Base-by-base conservation (phyloP, 2,329 filamentous ascomycete species). In the Cladosporium velox region DNA sequence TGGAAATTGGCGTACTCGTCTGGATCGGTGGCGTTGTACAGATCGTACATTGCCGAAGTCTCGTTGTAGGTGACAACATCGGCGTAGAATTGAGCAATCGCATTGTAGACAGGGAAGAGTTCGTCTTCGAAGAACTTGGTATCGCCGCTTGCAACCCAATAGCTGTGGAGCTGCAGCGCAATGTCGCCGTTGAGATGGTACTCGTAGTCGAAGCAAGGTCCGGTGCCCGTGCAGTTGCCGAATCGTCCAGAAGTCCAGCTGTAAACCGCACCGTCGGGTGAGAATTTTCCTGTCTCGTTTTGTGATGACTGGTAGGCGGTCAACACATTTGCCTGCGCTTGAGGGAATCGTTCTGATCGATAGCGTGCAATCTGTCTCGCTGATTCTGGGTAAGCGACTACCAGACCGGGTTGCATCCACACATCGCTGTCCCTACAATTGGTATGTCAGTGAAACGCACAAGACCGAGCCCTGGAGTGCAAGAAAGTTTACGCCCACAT, bases 161-260 rank as follows among this genome's bases (percentile, higher is more conserved):
- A 86, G 63, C 89, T 88, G 70, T 85, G 82, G 67, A 89, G 79
- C 1, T 86, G 82, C 34, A 90, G 79, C 0, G 86, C 87, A 70
- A 91, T 90, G 70, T 91, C 89, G 8, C 88, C 87, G 70, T 91
- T 91, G 44, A 91, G 71, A 74, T 91, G 89, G 71, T 91, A 91
- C 73, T 91, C 83, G 69, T 91, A 91, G 74, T 91, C 88, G 70
- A 88, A 89, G 74, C 89, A 91, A 21, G 82, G 80, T 7, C 81
- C 82, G n/a, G 79, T 82, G 1, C 76, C 80, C 5, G 89, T 91
- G 71, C 89, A 91, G 71, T 91, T 91, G 2, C 89, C 89, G 71
- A 83, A 88, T 6, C 88, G 78, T 10, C 86, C 88, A 70, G 85
- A 86, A 0, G 88, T 91, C 89, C 89, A 91, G 1, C 88, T 85